Evolutionary conservation across 306 rosid species (phyloP), one percentile per base, ranked within the genome.

Genomic region (Fragaria nilgerrensis): DNA sequence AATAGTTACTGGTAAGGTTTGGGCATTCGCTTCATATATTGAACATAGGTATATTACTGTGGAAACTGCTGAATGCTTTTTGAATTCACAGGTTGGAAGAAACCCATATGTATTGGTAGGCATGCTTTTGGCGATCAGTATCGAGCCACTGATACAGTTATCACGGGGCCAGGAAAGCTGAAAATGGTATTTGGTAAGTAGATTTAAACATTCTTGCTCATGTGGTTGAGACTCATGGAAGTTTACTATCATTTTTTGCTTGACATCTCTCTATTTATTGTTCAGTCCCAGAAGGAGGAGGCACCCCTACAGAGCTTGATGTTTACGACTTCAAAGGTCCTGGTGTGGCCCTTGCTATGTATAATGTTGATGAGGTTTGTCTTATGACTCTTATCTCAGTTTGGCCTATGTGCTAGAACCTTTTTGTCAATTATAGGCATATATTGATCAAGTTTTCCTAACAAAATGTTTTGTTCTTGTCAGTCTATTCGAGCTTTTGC

Each of bases 121-220:
- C 99, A 95, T 86, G 97, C 99, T 83, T 95, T 90, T 87, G 97
- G 97, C 43, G 99, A 95, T 75, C 99, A 95, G 79, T 95, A 95
- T 86, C 96, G 99, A 73, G 94, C 99, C 78, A 92, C 97, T 58
- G 99, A 95, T 77, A 59, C 89, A 23, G 70, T 92, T 74, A 89
- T 95, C 43, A 81, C 45, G 14, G 91, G 96, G 65, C 92, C 97
- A 1, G 99, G 99, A 82, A 90, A 90, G 91, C 97, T 95, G 62
- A 95, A 95, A 83, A 77, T 95, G 96, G 96, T 92, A 63, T 95
- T 86, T 78, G 96, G 99, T 95, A 85, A 77, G 97, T 76, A 78
- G 43, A 53, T 68, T 76, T 72, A 62, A 29, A 53, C 67, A 25
- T 14, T 44, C 79, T 62, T 52, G 65, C 63, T 74, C 65, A 9